Base-by-base conservation (phyloP, 192 early-diverging fungal genomes). In the Umbelopsis ramanniana region DNA sequence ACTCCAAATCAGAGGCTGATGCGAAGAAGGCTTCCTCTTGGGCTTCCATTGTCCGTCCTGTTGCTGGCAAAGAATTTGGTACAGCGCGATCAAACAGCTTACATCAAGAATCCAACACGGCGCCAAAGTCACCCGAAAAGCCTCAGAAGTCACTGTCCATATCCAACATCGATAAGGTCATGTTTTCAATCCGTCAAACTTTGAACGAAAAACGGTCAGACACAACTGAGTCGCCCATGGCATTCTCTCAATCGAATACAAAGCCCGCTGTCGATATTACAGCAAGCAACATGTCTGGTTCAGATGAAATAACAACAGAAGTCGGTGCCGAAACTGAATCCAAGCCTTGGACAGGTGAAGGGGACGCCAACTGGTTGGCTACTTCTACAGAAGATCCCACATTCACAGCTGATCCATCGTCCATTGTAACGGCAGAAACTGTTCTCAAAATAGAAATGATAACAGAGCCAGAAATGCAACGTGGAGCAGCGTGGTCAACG, bases 131-230 rank as follows among this genome's bases (percentile, higher is more conserved):
- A 37, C 57, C 57, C 11, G 57, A 63, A 33, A 63, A 26, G 12
- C 4, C 33, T 11, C 57, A 63, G 12, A 63, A 63, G 17, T 53
- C 71, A 9, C 53, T 72, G 12, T 57, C 52, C 14, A 53, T 72
- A 14, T 54, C 71, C 9, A 29, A 72, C 23, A 72, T 72, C 19
- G 71, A 72, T 21, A 52, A 72, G n/a, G 71, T 72, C 22, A 72
- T 72, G 71, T 72, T 53, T 22, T 60, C 52, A 3, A 72, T 72
- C 35, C 71, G 71, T 10, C 52, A 72, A 23, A 46, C 48, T n/a
- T 60, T 72, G 37, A 46, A 60, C 19, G 52, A 54, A n/a, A 54
- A 72, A 24, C n/a, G 35, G 9, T 11, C 57, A 17, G 57, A 63
- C 2, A 1, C 57, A 38, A 26, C 12, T 6, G 57, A 63, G 11